A percentile compares a stretch with the other conserved stretches of the same genome.
phyloP scores from a whole-genome alignment of 805 yeast species.

The Candida tibetensis region DNA sequence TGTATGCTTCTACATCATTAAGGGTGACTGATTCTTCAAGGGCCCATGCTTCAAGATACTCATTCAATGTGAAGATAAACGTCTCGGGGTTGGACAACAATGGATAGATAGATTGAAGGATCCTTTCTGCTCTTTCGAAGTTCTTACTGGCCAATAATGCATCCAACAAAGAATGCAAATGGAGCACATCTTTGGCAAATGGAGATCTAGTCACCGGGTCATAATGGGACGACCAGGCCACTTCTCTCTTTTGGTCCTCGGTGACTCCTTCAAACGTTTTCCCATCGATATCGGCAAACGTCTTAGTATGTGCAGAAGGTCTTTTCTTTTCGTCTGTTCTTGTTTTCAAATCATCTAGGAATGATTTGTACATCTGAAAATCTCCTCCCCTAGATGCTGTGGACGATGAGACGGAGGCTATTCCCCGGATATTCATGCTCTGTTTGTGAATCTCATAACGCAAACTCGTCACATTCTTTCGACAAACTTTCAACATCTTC shows the following conservation, averaged over 20 bases:
- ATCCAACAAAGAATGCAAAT: slow-evolving; percentile 74
- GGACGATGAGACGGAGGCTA: too few species aligned
- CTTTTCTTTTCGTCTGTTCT: slow-evolving; percentile 8
- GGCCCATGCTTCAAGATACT: slow-evolving; percentile 49
- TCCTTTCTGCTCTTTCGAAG: slow-evolving; percentile 65
- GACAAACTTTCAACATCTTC: neutral
- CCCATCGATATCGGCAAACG: slow-evolving; percentile 12
- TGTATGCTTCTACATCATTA: slow-evolving; percentile 43
- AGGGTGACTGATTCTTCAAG: slow-evolving; percentile 38
- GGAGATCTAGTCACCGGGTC: slow-evolving; percentile 43
- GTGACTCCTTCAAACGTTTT: slow-evolving; percentile 9
- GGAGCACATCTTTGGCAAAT: slow-evolving; percentile 55
- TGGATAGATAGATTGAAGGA: slow-evolving; percentile 60
- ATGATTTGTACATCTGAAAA: slow-evolving; percentile 12
- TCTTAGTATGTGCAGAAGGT: slow-evolving; percentile 9
- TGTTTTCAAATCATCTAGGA: slow-evolving; percentile 12
- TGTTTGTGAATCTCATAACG: too few species aligned
- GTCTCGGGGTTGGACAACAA: slow-evolving; percentile 39
- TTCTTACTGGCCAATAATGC: slow-evolving; percentile 70
- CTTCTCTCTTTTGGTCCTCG: slow-evolving; percentile 13
- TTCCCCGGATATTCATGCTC: too few species aligned
- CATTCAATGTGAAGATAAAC: slow-evolving; percentile 66
- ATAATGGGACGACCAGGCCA: slow-evolving; percentile 41
- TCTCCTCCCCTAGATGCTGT: slow-evolving; percentile 3
- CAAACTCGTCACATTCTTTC: slow-evolving; percentile 1